A percentile compares a stretch with the other conserved stretches of the same genome.
These are phyloP conservation scores for Mucuna pruriens DNA, from an alignment of 306 rosid species.

Conservation along the genomic window DNA sequence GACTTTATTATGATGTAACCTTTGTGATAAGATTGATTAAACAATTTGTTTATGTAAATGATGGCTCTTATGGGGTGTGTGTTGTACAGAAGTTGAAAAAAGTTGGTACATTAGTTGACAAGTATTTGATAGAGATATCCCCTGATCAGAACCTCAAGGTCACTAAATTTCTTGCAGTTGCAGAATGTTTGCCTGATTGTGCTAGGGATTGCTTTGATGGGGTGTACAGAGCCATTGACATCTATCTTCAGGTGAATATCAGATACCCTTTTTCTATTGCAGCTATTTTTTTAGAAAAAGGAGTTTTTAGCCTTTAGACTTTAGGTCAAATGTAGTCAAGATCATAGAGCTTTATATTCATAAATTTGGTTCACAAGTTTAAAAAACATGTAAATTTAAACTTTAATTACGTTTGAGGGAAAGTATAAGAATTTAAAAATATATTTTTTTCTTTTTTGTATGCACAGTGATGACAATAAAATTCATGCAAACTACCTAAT, in stretches of 20 bases:
- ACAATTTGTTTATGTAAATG: constrained; percentile 52
- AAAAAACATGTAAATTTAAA: no score
- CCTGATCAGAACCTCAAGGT: constrained; percentile 74
- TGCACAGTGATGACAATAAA: no score
- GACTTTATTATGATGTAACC: constrained; percentile 67
- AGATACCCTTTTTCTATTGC: not conserved
- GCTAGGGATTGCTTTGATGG: constrained; percentile 75
- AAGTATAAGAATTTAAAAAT: no score
- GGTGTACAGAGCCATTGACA: constrained; percentile 79
- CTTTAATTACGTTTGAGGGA: no score
- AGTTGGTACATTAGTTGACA: constrained; percentile 66
- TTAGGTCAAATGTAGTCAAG: no score
- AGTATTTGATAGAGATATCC: constrained; percentile 72
- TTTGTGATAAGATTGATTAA: constrained; percentile 67
- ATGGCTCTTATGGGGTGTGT: constrained; percentile 31
- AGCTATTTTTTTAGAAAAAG: no score
- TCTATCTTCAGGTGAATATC: constrained; percentile 70
- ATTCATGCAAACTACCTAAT: no score
- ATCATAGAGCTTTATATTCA: no score
- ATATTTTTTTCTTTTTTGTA: no score
- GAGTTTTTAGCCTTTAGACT: no score
- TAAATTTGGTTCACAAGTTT: no score
- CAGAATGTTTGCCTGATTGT: constrained; percentile 70
- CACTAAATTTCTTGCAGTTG: constrained; percentile 73
- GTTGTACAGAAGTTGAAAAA: constrained; percentile 57